Conservation (phyloP, 2,329 filamentous ascomycete species). For the Hymenoscyphus repandus region DNA sequence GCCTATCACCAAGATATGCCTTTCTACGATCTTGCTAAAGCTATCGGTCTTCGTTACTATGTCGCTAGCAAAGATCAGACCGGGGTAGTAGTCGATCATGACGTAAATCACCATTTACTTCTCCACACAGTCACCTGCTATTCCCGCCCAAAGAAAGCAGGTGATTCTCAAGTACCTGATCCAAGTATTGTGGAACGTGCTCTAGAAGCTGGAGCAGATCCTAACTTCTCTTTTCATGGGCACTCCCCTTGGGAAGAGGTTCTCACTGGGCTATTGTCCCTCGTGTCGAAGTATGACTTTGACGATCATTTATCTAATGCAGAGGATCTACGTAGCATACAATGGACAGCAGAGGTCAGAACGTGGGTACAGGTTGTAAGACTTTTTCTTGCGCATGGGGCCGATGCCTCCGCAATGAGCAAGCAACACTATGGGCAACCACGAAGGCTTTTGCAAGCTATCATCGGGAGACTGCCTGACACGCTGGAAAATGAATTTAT, state of each 20-base stretch:
- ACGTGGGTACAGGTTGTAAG: neutral
- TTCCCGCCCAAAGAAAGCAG: neutral
- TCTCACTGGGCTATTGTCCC: neutral
- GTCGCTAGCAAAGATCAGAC: neutral
- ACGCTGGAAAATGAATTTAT: neutral
- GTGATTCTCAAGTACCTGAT: conserved; percentile 3
- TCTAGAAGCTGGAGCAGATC: conserved; percentile 1
- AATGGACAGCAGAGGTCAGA: neutral
- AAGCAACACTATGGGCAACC: conserved; percentile 3
- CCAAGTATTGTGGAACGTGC: neutral
- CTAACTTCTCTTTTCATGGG: conserved; percentile 1
- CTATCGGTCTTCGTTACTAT: neutral
- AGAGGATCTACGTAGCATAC: too few relatives aligned
- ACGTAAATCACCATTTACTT: conserved; percentile 6
- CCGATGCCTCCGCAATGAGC: neutral
- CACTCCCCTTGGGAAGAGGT: conserved; percentile 4
- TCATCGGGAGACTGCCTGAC: neutral
- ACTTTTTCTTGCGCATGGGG: conserved; percentile 2
- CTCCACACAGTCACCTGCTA: conserved; percentile 1
- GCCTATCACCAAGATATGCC: neutral
- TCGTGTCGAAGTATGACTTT: conserved; percentile 1
- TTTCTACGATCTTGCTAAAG: conserved; percentile 5
- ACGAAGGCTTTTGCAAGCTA: neutral
- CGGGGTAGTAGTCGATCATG: conserved; percentile 4
- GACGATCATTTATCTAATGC: neutral